Evolutionary conservation across 116 monocot genomes (phyloP), one percentile per base, ranked within the genome.

Genomic region (Trichopus zeylanicus): DNA sequence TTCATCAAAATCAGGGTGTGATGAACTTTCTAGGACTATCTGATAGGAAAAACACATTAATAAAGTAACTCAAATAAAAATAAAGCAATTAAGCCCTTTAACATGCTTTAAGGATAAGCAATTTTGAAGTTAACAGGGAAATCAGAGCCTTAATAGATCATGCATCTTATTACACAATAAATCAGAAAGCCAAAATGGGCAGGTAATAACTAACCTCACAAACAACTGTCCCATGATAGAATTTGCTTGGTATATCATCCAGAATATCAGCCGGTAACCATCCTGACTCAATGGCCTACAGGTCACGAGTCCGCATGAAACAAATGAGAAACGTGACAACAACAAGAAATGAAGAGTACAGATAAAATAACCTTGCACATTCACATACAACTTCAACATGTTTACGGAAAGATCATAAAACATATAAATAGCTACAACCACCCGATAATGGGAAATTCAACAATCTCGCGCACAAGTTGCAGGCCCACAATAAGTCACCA

Each of bases 191-290:
- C 42, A 42, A n/a, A 42, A 15, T 42, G 42, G 3, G 29, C 7
- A 16, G n/a, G 29, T 37, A 53, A 24, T 15, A 54, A 62, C 81
- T 67, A 37, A 95, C 95, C 87, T 95, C 90, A 63, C 95, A 95
- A 8, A 95, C 52, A 66, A 90, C 46, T 38, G 79, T 48, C 19
- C 95, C 95, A 70, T 87, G 71, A 31, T 74, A 59, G 71, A 70
- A 95, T 56, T 86, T 95, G 84, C 81, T 77, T 20, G 86, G 90
- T 67, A 95, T 84, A 70, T 95, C 95, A 84, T 95, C 95, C 37
- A 95, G 77, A 61, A 84, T 75, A 73, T 90, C 90, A 59, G 81
- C 90, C 19, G 95, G 95, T 29, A 95, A 71, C 72, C 81, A 75
- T 10, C 90, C 95, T 49, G 86, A 63, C 71, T 95, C 84, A 77